These are phyloP conservation scores for Penicillium sp. DNA, from an alignment of 2,329 filamentous ascomycete species.

Conservation along the genomic window DNA sequence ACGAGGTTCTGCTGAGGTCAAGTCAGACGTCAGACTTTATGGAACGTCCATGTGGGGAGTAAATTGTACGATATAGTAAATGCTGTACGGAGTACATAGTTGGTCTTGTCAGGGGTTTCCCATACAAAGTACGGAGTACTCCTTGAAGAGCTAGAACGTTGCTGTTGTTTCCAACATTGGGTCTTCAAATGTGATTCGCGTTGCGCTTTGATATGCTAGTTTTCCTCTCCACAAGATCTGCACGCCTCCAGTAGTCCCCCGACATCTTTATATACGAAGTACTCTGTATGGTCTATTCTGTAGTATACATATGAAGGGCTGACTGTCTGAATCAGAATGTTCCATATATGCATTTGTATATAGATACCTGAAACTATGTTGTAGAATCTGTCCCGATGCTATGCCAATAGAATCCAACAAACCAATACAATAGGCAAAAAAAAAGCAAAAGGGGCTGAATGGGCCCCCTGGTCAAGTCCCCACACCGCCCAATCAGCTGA, in stretches of 20 bases:
- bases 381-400: neutral
- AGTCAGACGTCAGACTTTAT: slow-evolving; percentile 1
- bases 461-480: neutral
- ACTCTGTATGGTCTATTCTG: neutral
- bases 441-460: slow-evolving; percentile 11
- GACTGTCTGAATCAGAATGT: neutral
- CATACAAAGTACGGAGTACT: neutral
- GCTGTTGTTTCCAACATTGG: neutral
- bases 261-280: neutral
- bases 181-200: neutral
- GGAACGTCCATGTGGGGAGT: neutral
- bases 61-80: neutral
- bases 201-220: neutral
- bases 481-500: slow-evolving; percentile 9
- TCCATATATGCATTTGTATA: neutral
- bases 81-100: no score
- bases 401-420: neutral
- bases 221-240: slow-evolving; percentile 9
- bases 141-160: neutral
- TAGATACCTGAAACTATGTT: neutral
- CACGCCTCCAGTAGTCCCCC: slow-evolving; percentile 1
- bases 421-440: neutral
- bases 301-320: neutral
- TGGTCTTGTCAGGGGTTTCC: neutral
- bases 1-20: neutral